These are phyloP conservation scores for Lasiosphaeria miniovina DNA, from an alignment of 495 filamentous ascomycete species.

Conservation along the genomic window DNA sequence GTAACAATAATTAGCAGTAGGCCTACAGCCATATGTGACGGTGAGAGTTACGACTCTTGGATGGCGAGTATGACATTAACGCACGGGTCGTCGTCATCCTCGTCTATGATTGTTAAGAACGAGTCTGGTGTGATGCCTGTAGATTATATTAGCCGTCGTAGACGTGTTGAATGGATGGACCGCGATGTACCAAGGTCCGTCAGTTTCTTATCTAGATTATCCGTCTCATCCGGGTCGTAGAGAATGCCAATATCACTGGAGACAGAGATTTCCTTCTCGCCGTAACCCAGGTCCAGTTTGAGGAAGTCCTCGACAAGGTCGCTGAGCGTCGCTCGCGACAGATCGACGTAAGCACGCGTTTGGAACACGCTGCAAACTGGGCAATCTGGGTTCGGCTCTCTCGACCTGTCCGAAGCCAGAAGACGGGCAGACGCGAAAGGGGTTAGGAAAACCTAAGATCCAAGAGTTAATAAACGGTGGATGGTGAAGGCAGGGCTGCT, in stretches of 20 bases:
- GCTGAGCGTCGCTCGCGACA: conserved; percentile 71
- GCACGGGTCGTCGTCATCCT: conserved; percentile 74
- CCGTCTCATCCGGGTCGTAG: conserved; percentile 85
- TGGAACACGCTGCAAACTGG: conserved; percentile 75
- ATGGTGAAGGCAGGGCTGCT: background rate
- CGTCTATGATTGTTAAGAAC: conserved; percentile 82
- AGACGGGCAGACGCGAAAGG: conserved; percentile 75
- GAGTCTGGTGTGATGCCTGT: conserved; percentile 60
- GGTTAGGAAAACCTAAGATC: conserved; percentile 63
- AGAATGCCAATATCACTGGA: conserved; percentile 68
- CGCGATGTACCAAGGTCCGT: conserved; percentile 63
- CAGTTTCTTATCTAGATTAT: conserved; percentile 77
- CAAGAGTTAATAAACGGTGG: conserved; percentile 31
- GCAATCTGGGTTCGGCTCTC: conserved; percentile 75
- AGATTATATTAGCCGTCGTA: conserved; percentile 9
- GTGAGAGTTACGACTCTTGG: conserved; percentile 45
- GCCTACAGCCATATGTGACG: conserved; percentile 1
- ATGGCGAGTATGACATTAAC: conserved; percentile 77
- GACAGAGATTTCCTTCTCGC: conserved; percentile 73
- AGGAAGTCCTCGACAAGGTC: conserved; percentile 78
- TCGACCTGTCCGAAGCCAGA: conserved; percentile 66
- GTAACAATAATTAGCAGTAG: conserved; percentile 1
- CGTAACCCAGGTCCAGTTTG: conserved; percentile 68
- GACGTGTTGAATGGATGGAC: background rate
- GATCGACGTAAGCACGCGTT: conserved; percentile 62